These are phyloP conservation scores for Cladophialophora yegresii DNA, from an alignment of 2,329 filamentous ascomycete species.

Conservation along the genomic window DNA sequence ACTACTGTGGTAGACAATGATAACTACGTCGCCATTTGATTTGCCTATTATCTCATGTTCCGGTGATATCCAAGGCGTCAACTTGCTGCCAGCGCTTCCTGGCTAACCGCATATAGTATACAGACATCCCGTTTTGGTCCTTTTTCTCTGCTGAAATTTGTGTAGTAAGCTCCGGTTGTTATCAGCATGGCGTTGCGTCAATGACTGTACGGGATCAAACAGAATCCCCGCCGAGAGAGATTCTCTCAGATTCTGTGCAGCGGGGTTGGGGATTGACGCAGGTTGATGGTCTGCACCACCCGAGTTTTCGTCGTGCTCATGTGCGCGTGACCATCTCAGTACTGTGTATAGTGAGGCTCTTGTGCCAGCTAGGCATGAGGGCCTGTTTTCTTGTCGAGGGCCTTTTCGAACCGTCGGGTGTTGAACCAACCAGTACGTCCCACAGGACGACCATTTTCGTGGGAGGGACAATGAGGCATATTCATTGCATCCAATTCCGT, in stretches of 20 bases:
- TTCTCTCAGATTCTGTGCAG: not conserved
- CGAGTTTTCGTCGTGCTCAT: not conserved
- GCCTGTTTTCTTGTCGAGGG: not conserved
- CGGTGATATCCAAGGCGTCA: not conserved
- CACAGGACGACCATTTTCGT: not conserved
- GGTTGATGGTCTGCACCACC: not conserved
- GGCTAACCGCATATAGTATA: not conserved
- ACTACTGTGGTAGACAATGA: not conserved
- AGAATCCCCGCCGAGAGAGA: not conserved
- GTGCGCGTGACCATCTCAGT: not conserved
- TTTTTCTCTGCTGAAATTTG: not conserved
- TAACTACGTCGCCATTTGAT: not conserved
- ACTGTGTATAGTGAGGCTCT: not conserved
- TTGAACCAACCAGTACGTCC: not conserved
- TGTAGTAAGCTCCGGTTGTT: not conserved
- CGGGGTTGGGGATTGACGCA: too few relatives aligned
- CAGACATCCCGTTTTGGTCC: not conserved
- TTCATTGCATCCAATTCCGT: not conserved
- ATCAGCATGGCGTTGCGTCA: not conserved
- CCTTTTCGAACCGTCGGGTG: not conserved
- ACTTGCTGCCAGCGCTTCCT: not conserved
- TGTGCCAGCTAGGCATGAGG: not conserved
- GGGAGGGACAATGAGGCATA: not conserved
- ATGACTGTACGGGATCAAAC: not conserved
- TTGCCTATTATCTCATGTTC: not conserved